A percentile compares a stretch with the other conserved stretches of the same genome.
These are phyloP conservation scores for Hyaloperonospora arabidopsidis DNA, from an alignment of 352 stramenopile genomes.

Conservation along the genomic window DNA sequence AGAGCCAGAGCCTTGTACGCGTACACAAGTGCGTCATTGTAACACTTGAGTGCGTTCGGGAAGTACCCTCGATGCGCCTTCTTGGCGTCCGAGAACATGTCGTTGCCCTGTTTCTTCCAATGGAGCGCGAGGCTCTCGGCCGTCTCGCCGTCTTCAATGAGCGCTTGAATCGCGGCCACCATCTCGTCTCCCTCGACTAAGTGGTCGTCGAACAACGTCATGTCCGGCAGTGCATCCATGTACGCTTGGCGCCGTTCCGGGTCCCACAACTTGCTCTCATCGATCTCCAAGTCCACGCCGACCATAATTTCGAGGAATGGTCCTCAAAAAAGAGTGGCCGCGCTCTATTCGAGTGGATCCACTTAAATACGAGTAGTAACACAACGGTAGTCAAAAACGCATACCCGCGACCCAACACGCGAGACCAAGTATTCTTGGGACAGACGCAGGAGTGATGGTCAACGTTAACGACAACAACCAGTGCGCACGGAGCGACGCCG, in stretches of 20 bases:
- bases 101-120: conserved; percentile 87
- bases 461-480: conserved; percentile 19
- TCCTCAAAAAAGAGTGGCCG: conserved; percentile 27
- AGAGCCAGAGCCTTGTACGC: conserved; percentile 68
- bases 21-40: conserved; percentile 67
- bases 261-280: conserved; percentile 83
- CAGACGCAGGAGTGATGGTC: no score
- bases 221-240: conserved; percentile 78
- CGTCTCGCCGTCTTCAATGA: conserved; percentile 84
- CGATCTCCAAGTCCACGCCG: conserved; percentile 79
- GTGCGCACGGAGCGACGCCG: conserved; percentile 24
- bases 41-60: conserved; percentile 69
- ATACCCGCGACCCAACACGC: no score
- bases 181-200: conserved; percentile 81
- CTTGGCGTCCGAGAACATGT: conserved; percentile 75
- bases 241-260: conserved; percentile 72
- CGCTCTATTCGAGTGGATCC: neutral
- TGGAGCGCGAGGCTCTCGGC: conserved; percentile 76
- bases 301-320: no score
- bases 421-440: no score
- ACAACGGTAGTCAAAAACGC: no score
- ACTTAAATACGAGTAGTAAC: conserved; percentile 12
- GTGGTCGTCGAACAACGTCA: conserved; percentile 86
- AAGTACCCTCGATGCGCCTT: conserved; percentile 64
- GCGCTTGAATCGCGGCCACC: conserved; percentile 78